Conservation (phyloP, 2,329 filamentous ascomycete species). For the Beauveria asiatica region DNA sequence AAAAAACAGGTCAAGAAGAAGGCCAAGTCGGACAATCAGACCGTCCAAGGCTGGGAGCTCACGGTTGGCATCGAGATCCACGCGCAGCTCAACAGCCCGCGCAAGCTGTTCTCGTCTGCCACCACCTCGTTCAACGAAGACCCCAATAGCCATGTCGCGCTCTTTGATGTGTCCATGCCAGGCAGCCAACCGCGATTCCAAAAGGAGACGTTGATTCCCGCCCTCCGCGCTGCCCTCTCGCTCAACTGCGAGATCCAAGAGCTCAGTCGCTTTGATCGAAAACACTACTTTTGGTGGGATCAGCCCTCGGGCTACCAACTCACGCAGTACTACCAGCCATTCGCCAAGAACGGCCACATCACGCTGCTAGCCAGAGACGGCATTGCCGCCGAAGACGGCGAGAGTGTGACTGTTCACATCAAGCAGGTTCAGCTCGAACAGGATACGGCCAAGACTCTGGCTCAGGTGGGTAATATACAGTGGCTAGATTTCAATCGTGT, state of each 20-base stretch:
- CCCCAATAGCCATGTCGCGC: constrained; percentile 79
- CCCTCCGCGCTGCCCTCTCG: constrained; percentile 80
- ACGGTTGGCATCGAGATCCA: constrained; percentile 97
- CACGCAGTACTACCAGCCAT: constrained; percentile 82
- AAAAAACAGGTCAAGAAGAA: constrained; percentile 53
- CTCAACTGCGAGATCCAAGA: constrained; percentile 71
- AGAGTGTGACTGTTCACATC: constrained; percentile 67
- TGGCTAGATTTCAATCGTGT: constrained; percentile 93
- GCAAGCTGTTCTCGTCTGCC: constrained; percentile 81
- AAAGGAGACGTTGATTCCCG: constrained; percentile 72
- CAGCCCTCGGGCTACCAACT: constrained; percentile 96
- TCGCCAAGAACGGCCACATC: constrained; percentile 63
- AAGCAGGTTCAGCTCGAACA: constrained; percentile 96
- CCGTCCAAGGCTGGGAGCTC: constrained; percentile 71
- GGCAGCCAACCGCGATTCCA: constrained; percentile 86
- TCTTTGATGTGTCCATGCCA: constrained; percentile 83
- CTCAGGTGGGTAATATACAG: constrained; percentile 62
- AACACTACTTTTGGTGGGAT: constrained; percentile 99
- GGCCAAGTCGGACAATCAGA: constrained; percentile 38
- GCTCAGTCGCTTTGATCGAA: constrained; percentile 81
- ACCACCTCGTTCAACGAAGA: constrained; percentile 54
- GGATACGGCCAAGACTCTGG: constrained; percentile 89
- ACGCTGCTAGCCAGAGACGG: constrained; percentile 67
- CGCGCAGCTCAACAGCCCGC: constrained; percentile 81
- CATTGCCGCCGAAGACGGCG: constrained; percentile 64